Evolutionary conservation across 1,139 yeast species (phyloP).

Genomic region (Trichomonascaceae sp.): DNA sequence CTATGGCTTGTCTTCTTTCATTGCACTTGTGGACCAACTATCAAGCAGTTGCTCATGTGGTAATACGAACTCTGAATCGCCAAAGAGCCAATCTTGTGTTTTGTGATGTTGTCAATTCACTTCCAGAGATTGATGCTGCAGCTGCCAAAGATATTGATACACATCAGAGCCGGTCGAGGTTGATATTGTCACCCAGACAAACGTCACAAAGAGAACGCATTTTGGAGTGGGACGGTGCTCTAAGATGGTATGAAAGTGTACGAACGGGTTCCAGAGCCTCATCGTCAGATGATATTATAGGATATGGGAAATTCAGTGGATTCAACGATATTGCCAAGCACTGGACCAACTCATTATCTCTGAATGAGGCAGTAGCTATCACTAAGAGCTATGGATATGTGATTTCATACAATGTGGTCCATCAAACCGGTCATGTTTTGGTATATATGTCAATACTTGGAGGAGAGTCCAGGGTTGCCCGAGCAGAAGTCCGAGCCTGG

Average conservation of each 20-base stretch:
- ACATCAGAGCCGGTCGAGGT: constrained; percentile 21
- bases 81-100: constrained; percentile 33
- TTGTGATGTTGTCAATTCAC: constrained; percentile 25
- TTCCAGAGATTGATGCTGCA: constrained; percentile 24
- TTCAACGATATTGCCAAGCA: constrained; percentile 16
- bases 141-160: constrained; percentile 16
- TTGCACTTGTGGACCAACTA: constrained; percentile 34
- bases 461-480: constrained; percentile 10
- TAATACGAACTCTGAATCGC: constrained; percentile 30
- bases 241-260: constrained; percentile 24
- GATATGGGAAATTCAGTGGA: constrained; percentile 21
- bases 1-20: constrained; percentile 24
- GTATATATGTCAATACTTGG: constrained; percentile 23
- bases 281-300: constrained; percentile 17
- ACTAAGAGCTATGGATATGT: constrained; percentile 18
- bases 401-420: constrained; percentile 15
- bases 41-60: constrained; percentile 33
- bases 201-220: constrained; percentile 29
- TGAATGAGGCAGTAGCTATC: constrained; percentile 13
- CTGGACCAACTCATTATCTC: constrained; percentile 3
- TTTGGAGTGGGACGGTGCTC: constrained; percentile 28
- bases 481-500: constrained; percentile 28
- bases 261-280: constrained; percentile 3
- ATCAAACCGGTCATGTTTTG: constrained; percentile 11
- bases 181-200: constrained; percentile 25